Conservation (phyloP, 1,284 basidiomycete species). For the Ustilago lituana region DNA sequence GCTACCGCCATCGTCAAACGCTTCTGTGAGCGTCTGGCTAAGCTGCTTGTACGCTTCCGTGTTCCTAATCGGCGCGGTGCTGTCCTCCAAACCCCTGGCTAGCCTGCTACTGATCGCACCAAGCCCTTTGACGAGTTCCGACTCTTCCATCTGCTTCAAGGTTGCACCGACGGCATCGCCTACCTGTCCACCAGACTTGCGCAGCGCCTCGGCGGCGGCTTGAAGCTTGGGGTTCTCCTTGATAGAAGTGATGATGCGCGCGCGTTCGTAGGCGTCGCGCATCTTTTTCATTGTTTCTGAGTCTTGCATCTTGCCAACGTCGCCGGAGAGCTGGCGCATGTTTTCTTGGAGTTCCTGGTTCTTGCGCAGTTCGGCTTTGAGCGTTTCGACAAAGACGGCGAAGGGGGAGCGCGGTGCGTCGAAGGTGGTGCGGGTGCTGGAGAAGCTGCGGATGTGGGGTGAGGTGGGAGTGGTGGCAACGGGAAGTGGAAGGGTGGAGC, state of each 20-base stretch:
- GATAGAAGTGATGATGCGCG: constrained; percentile 91
- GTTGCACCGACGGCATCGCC: constrained; percentile 92
- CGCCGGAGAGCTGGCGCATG: constrained; percentile 94
- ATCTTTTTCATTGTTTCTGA: constrained; percentile 95
- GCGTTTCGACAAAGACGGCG: constrained; percentile 92
- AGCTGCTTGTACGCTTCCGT: constrained; percentile 93
- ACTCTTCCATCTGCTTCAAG: constrained; percentile 90
- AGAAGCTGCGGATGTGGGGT: constrained; percentile 8
- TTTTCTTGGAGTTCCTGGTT: constrained; percentile 94
- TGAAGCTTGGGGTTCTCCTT: constrained; percentile 93
- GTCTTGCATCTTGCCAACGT: constrained; percentile 96
- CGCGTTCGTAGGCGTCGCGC: constrained; percentile 88
- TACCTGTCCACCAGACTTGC: constrained; percentile 87
- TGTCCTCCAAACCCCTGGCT: constrained; percentile 57
- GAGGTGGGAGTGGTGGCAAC: not conserved
- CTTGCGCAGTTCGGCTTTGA: constrained; percentile 90
- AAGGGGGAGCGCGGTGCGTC: constrained; percentile 76
- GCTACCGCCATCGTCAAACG: constrained; percentile 90
- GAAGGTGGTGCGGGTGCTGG: not conserved
- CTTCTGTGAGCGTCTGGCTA: constrained; percentile 87
- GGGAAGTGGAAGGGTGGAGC: too few relatives aligned
- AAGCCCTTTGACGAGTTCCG: constrained; percentile 81
- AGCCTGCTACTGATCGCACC: constrained; percentile 57
- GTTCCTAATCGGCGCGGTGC: constrained; percentile 76
- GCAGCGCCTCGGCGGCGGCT: constrained; percentile 89